A percentile compares a stretch with the other conserved stretches of the same genome.
Conservation (phyloP, 768 basidiomycete species). For the Leccinum aurantiacum region DNA sequence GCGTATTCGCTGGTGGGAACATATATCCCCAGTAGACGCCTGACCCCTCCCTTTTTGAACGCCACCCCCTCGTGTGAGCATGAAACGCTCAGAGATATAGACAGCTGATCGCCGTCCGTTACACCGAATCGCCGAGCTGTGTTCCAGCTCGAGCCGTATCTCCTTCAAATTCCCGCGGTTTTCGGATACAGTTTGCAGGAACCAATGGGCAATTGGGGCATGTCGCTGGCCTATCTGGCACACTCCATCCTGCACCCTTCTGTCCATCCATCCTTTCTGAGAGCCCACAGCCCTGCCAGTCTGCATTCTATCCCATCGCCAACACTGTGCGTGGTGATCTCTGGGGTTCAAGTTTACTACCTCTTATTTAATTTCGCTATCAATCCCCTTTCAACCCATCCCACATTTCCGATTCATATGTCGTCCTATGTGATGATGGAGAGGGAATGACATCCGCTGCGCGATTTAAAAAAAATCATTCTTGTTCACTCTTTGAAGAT, state of each 20-base stretch:
- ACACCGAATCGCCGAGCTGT: slow-evolving; percentile 3
- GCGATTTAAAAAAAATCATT: neutral
- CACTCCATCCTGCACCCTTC: neutral
- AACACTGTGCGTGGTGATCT: neutral
- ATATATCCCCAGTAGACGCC: slow-evolving; percentile 2
- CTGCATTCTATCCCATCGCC: neutral
- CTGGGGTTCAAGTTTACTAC: neutral
- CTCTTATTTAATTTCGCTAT: neutral
- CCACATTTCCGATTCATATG: slow-evolving; percentile 19
- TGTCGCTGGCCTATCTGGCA: neutral
- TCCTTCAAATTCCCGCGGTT: slow-evolving; percentile 11
- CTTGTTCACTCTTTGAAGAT: slow-evolving; percentile 2
- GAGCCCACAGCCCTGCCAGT: slow-evolving; percentile 6
- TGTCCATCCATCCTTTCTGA: neutral
- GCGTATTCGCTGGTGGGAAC: slow-evolving; percentile 8
- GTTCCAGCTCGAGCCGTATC: neutral
- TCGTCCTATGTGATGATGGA: neutral
- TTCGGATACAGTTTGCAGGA: slow-evolving; percentile 13
- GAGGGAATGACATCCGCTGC: neutral
- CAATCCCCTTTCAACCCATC: neutral
- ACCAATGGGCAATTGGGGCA: neutral
- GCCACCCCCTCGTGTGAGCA: slow-evolving; percentile 23
- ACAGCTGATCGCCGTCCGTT: slow-evolving; percentile 31
- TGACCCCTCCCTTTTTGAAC: slow-evolving; percentile 6
- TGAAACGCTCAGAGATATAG: slow-evolving; percentile 18